Evolutionary conservation across 495 filamentous ascomycete species (phyloP), one percentile per base, ranked within the genome.

Genomic region (Daldinia grandis): DNA sequence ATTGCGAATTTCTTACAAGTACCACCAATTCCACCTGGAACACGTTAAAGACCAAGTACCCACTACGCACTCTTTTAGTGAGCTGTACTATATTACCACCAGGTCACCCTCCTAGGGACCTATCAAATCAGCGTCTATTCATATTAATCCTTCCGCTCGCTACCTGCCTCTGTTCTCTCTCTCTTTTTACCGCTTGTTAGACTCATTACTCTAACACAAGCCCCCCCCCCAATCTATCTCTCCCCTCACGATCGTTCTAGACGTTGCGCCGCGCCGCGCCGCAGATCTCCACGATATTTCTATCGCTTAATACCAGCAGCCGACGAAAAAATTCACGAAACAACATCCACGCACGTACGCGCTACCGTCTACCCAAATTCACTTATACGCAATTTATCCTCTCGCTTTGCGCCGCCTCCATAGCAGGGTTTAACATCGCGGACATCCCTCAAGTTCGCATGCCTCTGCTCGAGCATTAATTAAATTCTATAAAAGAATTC

Each of bases 51-150:
- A 64, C 62, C 58, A 71, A 70, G 71, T 74, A 74, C 71, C 71
- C 71, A 71, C 71, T 62, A 67, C 71, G 55, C 71, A 74, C 55
- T 74, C 50, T 67, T 70, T 74, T 74, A 74, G 71, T 74, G 71
- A 74, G 71, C 58, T 60, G 71, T 74, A 74, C 67, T 74, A 74
- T 74, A 74, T 67, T 70, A 74, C 71, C 44, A 60, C 63, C 66
- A 71, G 62, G 54, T 74, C 63, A 24, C 58, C 66, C 66, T 70
- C 54, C 63, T 47, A 21, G 42, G 42, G 24, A 12, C 42, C 42
- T 67, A 69, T 71, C 67, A 40, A 74, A 74, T 74, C 71, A 71
- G 62, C 62, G 64, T 62, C 68, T 70, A 38, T 66, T 74, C 71
- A 74, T 74, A 70, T 66, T 56, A 70, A 66, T 73, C 61, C 63